Percentiles rank a stretch among this genome's conserved stretches.
Evolutionary conservation across 192 early-diverging fungal species (phyloP).

Genomic region (Backusella luteola): DNA sequence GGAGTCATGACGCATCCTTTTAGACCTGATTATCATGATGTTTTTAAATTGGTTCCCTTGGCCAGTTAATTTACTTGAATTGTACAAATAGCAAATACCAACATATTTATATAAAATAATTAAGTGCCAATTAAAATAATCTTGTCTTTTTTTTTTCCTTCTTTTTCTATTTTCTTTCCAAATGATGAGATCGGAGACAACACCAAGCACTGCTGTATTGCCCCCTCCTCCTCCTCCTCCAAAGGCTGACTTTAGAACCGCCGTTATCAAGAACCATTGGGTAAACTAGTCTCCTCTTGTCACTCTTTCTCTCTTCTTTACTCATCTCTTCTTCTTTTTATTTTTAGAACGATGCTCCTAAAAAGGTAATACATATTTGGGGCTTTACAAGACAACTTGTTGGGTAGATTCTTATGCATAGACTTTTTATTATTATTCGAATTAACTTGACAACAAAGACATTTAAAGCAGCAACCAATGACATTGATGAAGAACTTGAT

Average conservation of each 20-base stretch:
- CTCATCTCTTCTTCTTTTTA: not conserved
- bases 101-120: too few relatives aligned
- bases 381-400: not conserved
- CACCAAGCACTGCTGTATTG: not conserved
- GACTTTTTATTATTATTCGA: not conserved
- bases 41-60: conserved; percentile 15
- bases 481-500: not conserved
- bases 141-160: not conserved
- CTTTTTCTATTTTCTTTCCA: not conserved
- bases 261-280: conserved; percentile 11
- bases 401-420: not conserved
- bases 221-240: not conserved
- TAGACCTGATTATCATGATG: conserved; percentile 20
- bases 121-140: not conserved
- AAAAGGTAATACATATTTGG: not conserved
- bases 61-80: not conserved
- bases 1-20: conserved; percentile 19
- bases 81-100: too few relatives aligned
- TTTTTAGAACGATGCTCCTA: conserved; percentile 12
- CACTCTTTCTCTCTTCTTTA: not conserved
- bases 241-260: not conserved
- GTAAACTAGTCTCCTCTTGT: not conserved
- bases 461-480: not conserved
- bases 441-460: not conserved
- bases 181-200: not conserved